Evolutionary conservation across 2,329 filamentous ascomycete genomes (phyloP).

Genomic region (Ceratocystis huliohia): DNA sequence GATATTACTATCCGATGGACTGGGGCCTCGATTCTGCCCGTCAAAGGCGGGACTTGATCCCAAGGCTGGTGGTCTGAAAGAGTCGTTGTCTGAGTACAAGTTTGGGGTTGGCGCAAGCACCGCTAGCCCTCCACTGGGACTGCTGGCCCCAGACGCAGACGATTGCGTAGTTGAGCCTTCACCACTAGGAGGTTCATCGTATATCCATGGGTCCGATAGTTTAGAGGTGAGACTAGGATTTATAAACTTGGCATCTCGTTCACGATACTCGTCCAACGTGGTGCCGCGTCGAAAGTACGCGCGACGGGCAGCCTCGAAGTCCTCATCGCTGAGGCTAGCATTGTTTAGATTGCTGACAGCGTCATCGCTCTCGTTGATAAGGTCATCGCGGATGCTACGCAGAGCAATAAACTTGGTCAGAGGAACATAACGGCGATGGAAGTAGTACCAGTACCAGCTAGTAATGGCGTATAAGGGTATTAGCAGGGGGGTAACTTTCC

Average conservation of each 20-base stretch:
- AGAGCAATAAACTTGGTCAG: constrained; percentile 87
- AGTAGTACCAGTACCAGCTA: constrained; percentile 81
- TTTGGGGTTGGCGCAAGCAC: not conserved
- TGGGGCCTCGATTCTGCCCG: constrained; percentile 23
- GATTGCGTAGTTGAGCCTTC: constrained; percentile 5
- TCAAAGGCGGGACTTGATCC: not conserved
- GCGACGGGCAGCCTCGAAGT: constrained; percentile 24
- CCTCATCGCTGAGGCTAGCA: not conserved
- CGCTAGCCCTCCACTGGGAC: not conserved
- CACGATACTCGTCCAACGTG: constrained; percentile 59
- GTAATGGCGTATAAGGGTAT: constrained; percentile 67
- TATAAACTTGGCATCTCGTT: constrained; percentile 57
- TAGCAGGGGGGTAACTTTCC: constrained; percentile 59
- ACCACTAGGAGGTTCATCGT: constrained; percentile 26
- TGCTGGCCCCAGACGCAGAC: constrained; percentile 10
- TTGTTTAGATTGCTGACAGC: constrained; percentile 23
- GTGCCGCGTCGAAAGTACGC: constrained; percentile 41
- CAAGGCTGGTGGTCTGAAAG: not conserved
- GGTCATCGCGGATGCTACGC: constrained; percentile 57
- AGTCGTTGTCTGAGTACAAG: not conserved
- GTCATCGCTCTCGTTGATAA: constrained; percentile 28
- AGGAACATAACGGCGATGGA: constrained; percentile 67
- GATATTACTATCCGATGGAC: constrained; percentile 33
- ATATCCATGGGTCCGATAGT: constrained; percentile 61
- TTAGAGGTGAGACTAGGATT: constrained; percentile 62